Conservation (phyloP, 2,329 filamentous ascomycete genomes). For the Coniochaeta sp. region DNA sequence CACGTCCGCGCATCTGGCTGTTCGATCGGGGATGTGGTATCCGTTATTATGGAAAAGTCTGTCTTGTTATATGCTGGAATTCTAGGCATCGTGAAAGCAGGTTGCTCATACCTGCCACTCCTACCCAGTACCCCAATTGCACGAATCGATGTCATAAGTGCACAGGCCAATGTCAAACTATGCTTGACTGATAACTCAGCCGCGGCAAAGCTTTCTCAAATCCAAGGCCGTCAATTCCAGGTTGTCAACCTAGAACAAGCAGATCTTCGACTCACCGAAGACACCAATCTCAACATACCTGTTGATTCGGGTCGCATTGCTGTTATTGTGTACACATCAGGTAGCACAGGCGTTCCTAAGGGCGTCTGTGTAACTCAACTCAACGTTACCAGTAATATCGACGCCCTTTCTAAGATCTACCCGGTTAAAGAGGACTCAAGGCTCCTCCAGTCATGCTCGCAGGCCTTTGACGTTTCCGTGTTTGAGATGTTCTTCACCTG, state of each 20-base stretch:
- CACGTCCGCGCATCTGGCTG: conserved; percentile 41
- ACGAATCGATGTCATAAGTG: conserved; percentile 53
- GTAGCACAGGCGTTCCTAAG: conserved; percentile 74
- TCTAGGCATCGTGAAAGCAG: conserved; percentile 65
- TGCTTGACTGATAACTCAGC: conserved; percentile 33
- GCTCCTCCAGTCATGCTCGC: conserved; percentile 77
- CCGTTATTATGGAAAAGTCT: conserved; percentile 72
- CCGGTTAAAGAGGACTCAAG: conserved; percentile 44
- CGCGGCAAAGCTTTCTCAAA: conserved; percentile 5
- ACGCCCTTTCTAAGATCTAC: conserved; percentile 58
- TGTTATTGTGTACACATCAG: conserved; percentile 78
- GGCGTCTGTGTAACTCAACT: conserved; percentile 70
- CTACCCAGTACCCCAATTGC: conserved; percentile 61
- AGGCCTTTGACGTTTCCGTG: conserved; percentile 80
- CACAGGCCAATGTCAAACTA: conserved; percentile 43
- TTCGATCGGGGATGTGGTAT: conserved; percentile 51
- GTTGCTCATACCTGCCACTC: conserved; percentile 74
- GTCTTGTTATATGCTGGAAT: conserved; percentile 65
- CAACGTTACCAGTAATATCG: conserved; percentile 72
- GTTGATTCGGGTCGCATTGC: conserved; percentile 47
- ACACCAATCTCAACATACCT: conserved; percentile 26
- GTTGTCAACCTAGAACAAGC: conserved; percentile 26
- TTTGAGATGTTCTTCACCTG: conserved; percentile 89
- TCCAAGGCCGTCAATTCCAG: conserved; percentile 7
- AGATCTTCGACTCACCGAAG: conserved; percentile 15